Evolutionary conservation across 192 early-diverging fungal species (phyloP), one percentile per base, ranked within the genome.

Genomic region (Mortierella claussenii): DNA sequence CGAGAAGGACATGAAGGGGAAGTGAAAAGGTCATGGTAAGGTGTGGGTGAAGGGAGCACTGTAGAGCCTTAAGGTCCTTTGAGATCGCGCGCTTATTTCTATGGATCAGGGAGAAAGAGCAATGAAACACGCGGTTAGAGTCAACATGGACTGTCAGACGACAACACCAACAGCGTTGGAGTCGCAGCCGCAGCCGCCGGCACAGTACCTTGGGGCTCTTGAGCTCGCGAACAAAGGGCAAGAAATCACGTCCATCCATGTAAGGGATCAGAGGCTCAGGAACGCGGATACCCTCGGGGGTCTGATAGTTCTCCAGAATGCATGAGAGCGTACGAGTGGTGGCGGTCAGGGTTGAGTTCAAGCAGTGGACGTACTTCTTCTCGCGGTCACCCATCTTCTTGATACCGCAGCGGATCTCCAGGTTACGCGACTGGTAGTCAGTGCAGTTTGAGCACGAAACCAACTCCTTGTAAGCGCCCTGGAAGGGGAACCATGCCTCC

Each of bases 381-480:
- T 91, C 92, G 49, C 89, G 85, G 62, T 97, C 94, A 63, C 92
- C 94, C 87, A 95, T 88, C 89, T 98, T 98, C 87, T 99, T 99
- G 54, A 93, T 89, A 54, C 98, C 98, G 58, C 92, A 93, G 54
- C 96, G 91, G 83, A 99, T 98, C 70, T 98, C 97, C 5, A 99
- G 86, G 42, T 88, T 86, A 55, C 98, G 89, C 21, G 90, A 93
- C 86, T 99, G 98, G 85, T 95, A 99, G 85, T 98, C 98, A 24
- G 97, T 98, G 84, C 98, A 99, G 93, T 99, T 99, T 47, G 92
- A 95, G 90, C 96, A 98, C 42, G 94, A 96, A 48, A 99, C 98
- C 30, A 99, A 89, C 83, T 99, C 98, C 87, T 97, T 97, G 85
- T 94, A 99, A 67, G 94, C 94, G 64, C 91, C 91, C 80, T 98